Evolutionary conservation across 1,139 yeast genomes (phyloP), one percentile per base, ranked within the genome.

Genomic region (Suhomyces terraborum): DNA sequence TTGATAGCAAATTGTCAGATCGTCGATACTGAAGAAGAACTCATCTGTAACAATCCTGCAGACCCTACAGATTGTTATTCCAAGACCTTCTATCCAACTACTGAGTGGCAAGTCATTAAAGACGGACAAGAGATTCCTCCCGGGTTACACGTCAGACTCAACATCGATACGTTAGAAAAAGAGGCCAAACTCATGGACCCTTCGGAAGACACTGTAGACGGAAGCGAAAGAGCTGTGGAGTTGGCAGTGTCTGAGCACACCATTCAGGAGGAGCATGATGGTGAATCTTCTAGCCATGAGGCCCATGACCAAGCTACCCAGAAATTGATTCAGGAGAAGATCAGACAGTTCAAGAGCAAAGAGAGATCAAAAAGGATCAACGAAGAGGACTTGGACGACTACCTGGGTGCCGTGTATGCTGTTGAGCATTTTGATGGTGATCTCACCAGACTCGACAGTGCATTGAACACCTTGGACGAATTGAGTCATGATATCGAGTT

Each of bases 61-160:
- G 67, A 75, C 47, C 69, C 75, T 2, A 52, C 58, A 8, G 77
- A 79, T 49, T 84, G 94, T 55, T 86, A 84, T 54, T 86, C 89
- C 0, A 64, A 64, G 41, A 51, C 77, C 2, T 86, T 88, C 54
- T 75, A 61, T 29, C 84, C 96, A 1, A 63, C 81, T 0, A 47
- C 57, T 2, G 77, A 83, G 51, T 89, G 96, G 95, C 82, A 83
- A 66, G 56, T 56, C 2, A 77, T 89, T 7, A 74, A 67, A 57
- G 81, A 76, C 45, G 87, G 84, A 12, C 95, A 86, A 56, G 73
- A 76, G 12, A 73, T 88, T 6, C 95, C 96, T 1, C 76, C 76
- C 13, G 96, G 96, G 0, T 65, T 88, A 33, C 95, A 88, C 61
- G 80, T 85, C 33, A 69, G 88, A 54, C 57, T 84, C 54, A 77